Base-by-base conservation (phyloP, 73 alveolate species). In the Urostyla sp. region DNA sequence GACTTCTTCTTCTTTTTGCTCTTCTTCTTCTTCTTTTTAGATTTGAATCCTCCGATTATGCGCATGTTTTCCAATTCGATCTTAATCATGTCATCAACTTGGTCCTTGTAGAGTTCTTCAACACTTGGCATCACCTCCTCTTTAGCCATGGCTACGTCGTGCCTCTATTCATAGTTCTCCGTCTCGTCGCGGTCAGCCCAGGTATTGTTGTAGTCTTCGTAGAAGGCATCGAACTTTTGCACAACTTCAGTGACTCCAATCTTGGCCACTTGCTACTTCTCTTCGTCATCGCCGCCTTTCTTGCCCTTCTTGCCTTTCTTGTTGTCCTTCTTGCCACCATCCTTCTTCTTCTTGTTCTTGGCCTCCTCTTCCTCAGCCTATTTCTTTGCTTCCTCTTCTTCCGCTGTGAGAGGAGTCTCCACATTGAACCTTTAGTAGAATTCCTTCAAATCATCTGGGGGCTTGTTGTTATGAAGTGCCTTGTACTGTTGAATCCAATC, bases 161-260 rank as follows among this genome's bases (percentile, higher is more conserved):
- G 80, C 44, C 67, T 75, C 55, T 92, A 81, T 35, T 79, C 38
- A 61, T 85, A 89, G 76, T 92, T 92, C 23, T 82, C 85, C 23
- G 89, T 53, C 37, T 92, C 98, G 48, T 92, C 95, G 44, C 88
- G 90, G 36, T 67, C 48, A 1, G 91, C 96, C 98, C 98, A 92
- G 10, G 74, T 90, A 36, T 80, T 83, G 31, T 87, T 80, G 77
- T 80, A 91, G 37, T 90, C 72, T 27, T 81, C 94, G 60, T 83
- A 78, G 87, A 83, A 88, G 88, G 82, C 95, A 57, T 83, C 95
- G 49, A 88, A 88, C 57, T 88, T 87, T 67, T 88, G 87, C 34
- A 88, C 95, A 44, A 88, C 95, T 34, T 87, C 95, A 16, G 88
- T 40, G 34, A 85, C 86, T 24, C 95, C 95, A 21, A 88, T 88